phyloP scores from a whole-genome alignment of 192 early-diverging fungal genomes.

The Mortierella hygrophila region DNA sequence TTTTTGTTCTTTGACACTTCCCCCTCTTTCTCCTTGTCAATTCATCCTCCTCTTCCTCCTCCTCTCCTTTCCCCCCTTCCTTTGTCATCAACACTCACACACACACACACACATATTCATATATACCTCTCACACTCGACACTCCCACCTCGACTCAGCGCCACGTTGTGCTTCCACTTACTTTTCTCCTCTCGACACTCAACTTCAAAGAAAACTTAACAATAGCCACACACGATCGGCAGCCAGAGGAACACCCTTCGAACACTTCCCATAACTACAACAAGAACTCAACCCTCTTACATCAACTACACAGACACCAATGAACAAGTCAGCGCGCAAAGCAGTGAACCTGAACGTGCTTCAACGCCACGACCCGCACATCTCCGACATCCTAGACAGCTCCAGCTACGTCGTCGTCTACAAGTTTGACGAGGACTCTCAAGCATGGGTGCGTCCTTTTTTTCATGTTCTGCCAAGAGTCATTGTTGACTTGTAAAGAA shows the following conservation, averaged over 20 bases:
- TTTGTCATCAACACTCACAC: background rate
- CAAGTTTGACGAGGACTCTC: conserved; percentile 78
- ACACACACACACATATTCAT: background rate
- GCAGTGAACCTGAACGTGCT: conserved; percentile 88
- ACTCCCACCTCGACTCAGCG: too few relatives aligned
- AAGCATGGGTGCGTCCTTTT: conserved; percentile 80
- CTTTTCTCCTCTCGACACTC: background rate
- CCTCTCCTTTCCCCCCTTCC: background rate
- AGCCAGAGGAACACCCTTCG: background rate
- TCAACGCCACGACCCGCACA: conserved; percentile 83
- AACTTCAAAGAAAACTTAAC: background rate
- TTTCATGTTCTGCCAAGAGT: background rate
- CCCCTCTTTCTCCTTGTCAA: background rate
- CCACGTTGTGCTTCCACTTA: too few relatives aligned
- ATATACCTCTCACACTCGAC: background rate
- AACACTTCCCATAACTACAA: background rate
- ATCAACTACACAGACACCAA: conserved; percentile 25
- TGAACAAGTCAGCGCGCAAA: conserved; percentile 74
- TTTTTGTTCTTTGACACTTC: background rate
- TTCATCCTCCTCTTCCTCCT: background rate
- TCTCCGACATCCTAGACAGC: conserved; percentile 84
- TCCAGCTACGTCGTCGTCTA: conserved; percentile 92
- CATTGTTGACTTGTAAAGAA: background rate
- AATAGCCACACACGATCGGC: background rate
- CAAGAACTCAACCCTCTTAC: background rate